phyloP scores from a whole-genome alignment of 805 yeast species.

The Wickerhamiella sorbophila region DNA sequence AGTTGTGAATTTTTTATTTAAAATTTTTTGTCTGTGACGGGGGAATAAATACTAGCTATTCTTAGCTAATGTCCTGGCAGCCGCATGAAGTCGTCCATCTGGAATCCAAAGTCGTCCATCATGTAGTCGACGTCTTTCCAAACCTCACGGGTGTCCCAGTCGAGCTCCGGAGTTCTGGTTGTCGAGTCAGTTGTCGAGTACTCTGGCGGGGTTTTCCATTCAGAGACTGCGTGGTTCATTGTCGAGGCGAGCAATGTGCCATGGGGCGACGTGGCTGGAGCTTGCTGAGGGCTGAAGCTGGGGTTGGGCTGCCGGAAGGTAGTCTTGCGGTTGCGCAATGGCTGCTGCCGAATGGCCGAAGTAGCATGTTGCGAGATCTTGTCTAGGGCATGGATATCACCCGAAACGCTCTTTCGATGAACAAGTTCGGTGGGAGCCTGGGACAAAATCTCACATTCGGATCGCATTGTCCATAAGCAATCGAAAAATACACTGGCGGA shows the following conservation, averaged over 20 bases:
- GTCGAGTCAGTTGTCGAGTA: background rate
- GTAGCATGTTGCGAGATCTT: background rate
- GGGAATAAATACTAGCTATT: no score
- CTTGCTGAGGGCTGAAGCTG: background rate
- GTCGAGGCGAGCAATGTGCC: no score
- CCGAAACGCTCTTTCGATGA: background rate
- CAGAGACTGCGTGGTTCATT: background rate
- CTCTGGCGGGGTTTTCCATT: constrained; percentile 1
- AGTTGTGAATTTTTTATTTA: no score
- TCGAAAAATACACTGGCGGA: constrained; percentile 89
- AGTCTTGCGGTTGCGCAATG: no score
- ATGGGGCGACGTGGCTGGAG: no score
- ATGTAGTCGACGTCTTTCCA: constrained; percentile 76
- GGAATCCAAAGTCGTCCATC: constrained; percentile 84
- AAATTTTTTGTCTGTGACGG: no score
- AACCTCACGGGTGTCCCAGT: constrained; percentile 37
- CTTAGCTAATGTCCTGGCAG: background rate
- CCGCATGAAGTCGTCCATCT: constrained; percentile 30
- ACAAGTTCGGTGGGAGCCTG: constrained; percentile 25
- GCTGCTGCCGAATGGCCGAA: background rate
- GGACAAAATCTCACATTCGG: constrained; percentile 63
- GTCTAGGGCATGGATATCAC: background rate
- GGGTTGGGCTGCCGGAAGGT: background rate
- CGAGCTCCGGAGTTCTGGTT: constrained; percentile 8
- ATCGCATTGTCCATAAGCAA: constrained; percentile 68